phyloP scores from a whole-genome alignment of 1,139 yeast genomes.

The Debaryomyces fabryi region DNA sequence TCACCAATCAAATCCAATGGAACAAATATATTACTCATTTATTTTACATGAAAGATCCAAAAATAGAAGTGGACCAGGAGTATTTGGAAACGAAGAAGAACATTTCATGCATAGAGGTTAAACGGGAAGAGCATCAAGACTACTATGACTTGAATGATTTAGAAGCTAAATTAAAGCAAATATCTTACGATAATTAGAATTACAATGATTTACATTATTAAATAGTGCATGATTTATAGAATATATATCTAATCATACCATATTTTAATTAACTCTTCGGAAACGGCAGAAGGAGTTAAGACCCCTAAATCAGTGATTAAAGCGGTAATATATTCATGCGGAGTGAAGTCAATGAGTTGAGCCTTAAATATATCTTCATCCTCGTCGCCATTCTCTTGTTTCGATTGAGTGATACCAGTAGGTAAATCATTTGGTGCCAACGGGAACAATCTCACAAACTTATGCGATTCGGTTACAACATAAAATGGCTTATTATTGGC shows the following conservation, averaged over 20 bases:
- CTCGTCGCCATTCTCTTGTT: slow-evolving; percentile 30
- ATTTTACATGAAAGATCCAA: slow-evolving; percentile 50
- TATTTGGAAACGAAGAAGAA: slow-evolving; percentile 40
- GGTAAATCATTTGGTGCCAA: slow-evolving; percentile 92
- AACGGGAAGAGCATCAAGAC: slow-evolving; percentile 23
- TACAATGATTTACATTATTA: not conserved
- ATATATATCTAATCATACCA: slow-evolving; percentile 74
- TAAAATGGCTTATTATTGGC: slow-evolving; percentile 91
- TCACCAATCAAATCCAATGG: slow-evolving; percentile 29
- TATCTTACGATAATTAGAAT: slow-evolving; percentile 6
- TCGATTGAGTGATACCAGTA: slow-evolving; percentile 39
- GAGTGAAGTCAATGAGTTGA: slow-evolving; percentile 83
- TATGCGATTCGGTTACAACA: slow-evolving; percentile 93
- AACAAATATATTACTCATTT: slow-evolving; percentile 57
- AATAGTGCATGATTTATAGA: slow-evolving; percentile 1
- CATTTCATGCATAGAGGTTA: slow-evolving; percentile 50
- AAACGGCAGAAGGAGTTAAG: slow-evolving; percentile 94
- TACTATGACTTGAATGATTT: slow-evolving; percentile 46
- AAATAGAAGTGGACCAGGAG: slow-evolving; percentile 49
- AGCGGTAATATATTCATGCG: slow-evolving; percentile 94
- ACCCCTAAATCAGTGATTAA: slow-evolving; percentile 96
- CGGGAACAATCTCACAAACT: slow-evolving; percentile 95
- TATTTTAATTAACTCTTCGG: slow-evolving; percentile 95
- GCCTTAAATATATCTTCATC: slow-evolving; percentile 36
- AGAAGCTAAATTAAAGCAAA: slow-evolving; percentile 26